Base-by-base conservation (phyloP, 164 flowering plant genomes). In the Berberis thunbergii region DNA sequence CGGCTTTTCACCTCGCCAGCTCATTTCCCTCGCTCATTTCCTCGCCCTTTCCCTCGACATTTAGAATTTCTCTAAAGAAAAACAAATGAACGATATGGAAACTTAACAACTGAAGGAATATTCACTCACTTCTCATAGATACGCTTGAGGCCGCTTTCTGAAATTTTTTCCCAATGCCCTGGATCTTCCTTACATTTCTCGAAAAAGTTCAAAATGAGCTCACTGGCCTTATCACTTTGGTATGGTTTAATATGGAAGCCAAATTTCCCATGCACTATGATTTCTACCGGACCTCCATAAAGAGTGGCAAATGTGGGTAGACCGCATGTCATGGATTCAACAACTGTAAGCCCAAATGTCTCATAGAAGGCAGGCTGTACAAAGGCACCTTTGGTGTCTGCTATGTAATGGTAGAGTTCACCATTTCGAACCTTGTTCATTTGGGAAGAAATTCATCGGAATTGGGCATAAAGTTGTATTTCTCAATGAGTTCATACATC, bases 201-300 rank as follows among this genome's bases (percentile, higher is more conserved):
- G 46, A 85, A 94, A 87, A 94, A 91, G 45, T 78, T 76, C 9
- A 74, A 91, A 7, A 94, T 78, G 59, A 81, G 80, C 61, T 91
- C 93, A 52, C 94, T 84, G 1, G 94, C 96, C 57, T 79, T 89
- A 42, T 86, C 99, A 9, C 99, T 96, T 41, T 87, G 87, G 78
- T 94, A 89, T 0, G 99, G 99, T 69, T 94, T 97, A 74, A 94
- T 91, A 54, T 94, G 96, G 86, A 81, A 94, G 40, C 99, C 99
- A 8, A 97, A 94, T 63, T 78, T 80, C 13, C 89, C 94, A 59
- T 94, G 79, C 13, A 87, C 94, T 59, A 94, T 94, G 60, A 94
- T 94, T 81, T 93, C 98, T 41, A 92, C 95, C 26, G 98, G 97
- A 48, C 96, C 98, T n/a, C 97, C 98, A 67, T 88, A 76, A 60